Conservation (phyloP, 148 eudicot genomes). For the Linanthus parryae region DNA sequence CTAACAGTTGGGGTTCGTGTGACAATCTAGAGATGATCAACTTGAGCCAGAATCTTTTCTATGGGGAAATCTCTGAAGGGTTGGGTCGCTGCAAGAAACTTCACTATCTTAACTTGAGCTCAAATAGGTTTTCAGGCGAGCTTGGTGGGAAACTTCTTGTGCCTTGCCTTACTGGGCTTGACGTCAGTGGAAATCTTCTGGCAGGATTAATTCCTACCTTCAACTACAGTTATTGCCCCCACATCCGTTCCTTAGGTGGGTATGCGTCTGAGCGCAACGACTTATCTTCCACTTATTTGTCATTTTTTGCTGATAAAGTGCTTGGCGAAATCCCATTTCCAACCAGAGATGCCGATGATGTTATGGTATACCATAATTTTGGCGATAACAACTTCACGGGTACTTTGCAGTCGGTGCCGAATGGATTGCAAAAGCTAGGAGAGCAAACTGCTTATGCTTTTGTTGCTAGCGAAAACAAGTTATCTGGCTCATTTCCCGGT, state of each 20-base stretch:
- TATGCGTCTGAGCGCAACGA: constrained; percentile 13
- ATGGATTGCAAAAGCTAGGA: constrained; percentile 22
- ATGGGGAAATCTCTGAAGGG: constrained; percentile 27
- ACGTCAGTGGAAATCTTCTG: constrained; percentile 38
- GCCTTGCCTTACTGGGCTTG: constrained; percentile 40
- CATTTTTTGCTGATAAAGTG: constrained; percentile 22
- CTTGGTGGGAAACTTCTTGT: constrained; percentile 24
- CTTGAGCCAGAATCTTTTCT: constrained; percentile 33
- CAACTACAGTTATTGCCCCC: constrained; percentile 20
- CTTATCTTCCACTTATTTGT: constrained; percentile 25
- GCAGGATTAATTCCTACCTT: constrained; percentile 45
- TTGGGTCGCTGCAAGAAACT: constrained; percentile 32
- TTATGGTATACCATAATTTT: constrained; percentile 32
- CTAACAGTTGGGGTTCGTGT: constrained; percentile 36
- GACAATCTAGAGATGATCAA: constrained; percentile 40
- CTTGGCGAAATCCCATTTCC: constrained; percentile 9
- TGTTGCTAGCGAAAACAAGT: constrained; percentile 40
- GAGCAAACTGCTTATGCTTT: constrained; percentile 35
- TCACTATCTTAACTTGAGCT: constrained; percentile 43
- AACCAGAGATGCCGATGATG: constrained; percentile 10
- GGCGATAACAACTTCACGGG: constrained; percentile 43
- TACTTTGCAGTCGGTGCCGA: constrained; percentile 23
- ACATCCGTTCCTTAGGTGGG: constrained; percentile 3
- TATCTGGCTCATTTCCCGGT: constrained; percentile 32
- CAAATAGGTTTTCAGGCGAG: constrained; percentile 33